phyloP scores from a whole-genome alignment of 2,329 filamentous ascomycete genomes.

The Beauveria asiatica region DNA sequence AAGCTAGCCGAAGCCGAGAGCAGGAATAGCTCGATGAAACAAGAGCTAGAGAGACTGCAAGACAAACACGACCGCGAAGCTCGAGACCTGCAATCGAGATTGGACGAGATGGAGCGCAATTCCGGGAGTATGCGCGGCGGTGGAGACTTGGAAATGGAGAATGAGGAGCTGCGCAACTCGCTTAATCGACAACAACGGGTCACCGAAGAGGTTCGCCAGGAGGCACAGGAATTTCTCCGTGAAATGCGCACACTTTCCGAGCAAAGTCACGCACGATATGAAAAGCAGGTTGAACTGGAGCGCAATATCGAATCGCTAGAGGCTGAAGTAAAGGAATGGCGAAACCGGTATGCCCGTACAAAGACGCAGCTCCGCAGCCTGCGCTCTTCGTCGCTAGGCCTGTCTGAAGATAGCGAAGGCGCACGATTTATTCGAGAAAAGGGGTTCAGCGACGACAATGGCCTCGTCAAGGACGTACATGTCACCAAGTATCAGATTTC shows the following conservation, averaged over 20 bases:
- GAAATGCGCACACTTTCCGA: slow-evolving; percentile 87
- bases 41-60: slow-evolving; percentile 67
- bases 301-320: slow-evolving; percentile 69
- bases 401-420: slow-evolving; percentile 62
- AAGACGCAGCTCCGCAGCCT: slow-evolving; percentile 82
- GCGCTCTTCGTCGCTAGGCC: slow-evolving; percentile 69
- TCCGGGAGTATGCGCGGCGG: slow-evolving; percentile 17
- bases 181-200: slow-evolving; percentile 69
- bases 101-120: slow-evolving; percentile 43
- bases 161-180: slow-evolving; percentile 57
- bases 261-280: slow-evolving; percentile 68
- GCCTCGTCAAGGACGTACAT: slow-evolving; percentile 81
- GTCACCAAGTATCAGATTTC: slow-evolving; percentile 92
- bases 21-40: slow-evolving; percentile 70
- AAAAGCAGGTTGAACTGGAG: slow-evolving; percentile 72
- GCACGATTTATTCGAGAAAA: slow-evolving; percentile 56
- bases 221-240: slow-evolving; percentile 72
- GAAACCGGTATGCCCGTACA: slow-evolving; percentile 74
- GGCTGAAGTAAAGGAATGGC: slow-evolving; percentile 81
- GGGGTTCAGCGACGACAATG: slow-evolving; percentile 60
- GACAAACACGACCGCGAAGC: slow-evolving; percentile 58
- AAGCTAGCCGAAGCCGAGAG: slow-evolving; percentile 67
- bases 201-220: slow-evolving; percentile 76
- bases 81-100: slow-evolving; percentile 52
- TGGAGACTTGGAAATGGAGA: slow-evolving; percentile 52